Conservation (phyloP, 768 basidiomycete genomes). For the Pleurotus salmoneostramineus region DNA sequence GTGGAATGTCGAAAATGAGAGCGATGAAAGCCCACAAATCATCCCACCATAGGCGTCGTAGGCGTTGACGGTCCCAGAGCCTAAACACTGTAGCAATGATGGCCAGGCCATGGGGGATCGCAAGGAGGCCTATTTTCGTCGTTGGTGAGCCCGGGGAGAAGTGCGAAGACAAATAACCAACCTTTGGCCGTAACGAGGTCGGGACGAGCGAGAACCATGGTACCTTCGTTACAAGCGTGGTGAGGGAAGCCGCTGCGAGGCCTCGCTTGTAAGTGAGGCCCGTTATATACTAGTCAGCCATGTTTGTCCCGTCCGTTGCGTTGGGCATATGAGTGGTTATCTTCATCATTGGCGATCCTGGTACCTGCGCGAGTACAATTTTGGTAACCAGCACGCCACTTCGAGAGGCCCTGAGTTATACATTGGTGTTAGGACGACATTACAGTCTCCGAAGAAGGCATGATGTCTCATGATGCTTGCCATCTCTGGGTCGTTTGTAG, state of each 20-base stretch:
- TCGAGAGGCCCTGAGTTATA: not conserved
- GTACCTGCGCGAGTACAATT: not conserved
- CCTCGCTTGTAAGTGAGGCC: not conserved
- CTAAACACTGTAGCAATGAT: slow-evolving; percentile 17
- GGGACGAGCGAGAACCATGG: not conserved
- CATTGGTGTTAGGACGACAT: not conserved
- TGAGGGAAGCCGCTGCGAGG: not conserved
- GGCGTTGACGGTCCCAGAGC: slow-evolving; percentile 18
- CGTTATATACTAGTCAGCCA: not conserved
- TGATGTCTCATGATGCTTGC: not conserved
- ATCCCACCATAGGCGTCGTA: slow-evolving; percentile 24
- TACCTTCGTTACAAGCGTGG: not conserved
- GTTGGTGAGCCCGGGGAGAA: not conserved
- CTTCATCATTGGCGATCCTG: not conserved
- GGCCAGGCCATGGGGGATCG: not conserved
- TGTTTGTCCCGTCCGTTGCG: not conserved
- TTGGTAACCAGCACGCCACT: not conserved
- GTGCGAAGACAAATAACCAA: not conserved
- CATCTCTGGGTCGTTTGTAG: no score
- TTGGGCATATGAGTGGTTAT: not conserved
- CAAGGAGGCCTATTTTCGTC: not conserved
- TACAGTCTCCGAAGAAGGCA: not conserved
- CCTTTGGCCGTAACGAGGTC: not conserved
- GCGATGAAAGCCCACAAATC: slow-evolving; percentile 23
- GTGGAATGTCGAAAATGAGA: slow-evolving; percentile 11